Conservation (phyloP, 148 eudicot genomes). For the Euryodendron excelsum region DNA sequence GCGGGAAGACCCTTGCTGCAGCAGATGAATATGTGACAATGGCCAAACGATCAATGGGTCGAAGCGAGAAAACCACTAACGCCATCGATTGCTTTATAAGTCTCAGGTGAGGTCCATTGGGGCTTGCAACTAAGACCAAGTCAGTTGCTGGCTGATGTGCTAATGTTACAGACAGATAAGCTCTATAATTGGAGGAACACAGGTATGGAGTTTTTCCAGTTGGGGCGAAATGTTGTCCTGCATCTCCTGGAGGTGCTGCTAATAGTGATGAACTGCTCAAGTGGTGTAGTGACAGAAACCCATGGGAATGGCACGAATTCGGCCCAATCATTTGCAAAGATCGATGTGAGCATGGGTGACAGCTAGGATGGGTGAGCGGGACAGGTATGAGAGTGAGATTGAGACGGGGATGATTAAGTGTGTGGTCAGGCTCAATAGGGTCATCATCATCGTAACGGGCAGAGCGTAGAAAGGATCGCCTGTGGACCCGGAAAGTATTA, state of each 20-base stretch:
- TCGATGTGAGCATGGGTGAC: constrained; percentile 29
- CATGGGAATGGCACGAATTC: constrained; percentile 25
- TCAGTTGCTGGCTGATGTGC: constrained; percentile 67
- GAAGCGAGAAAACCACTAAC: constrained; percentile 59
- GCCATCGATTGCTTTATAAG: constrained; percentile 86
- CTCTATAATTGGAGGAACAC: constrained; percentile 12
- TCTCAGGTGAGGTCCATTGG: constrained; percentile 82
- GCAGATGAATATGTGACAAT: constrained; percentile 80
- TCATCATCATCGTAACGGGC: constrained; percentile 82
- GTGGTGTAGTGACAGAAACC: constrained; percentile 20
- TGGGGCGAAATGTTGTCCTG: constrained; percentile 20
- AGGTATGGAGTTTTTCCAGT: constrained; percentile 5
- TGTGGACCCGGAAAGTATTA: constrained; percentile 64
- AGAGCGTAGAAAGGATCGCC: constrained; percentile 71
- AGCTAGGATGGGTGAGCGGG: constrained; percentile 33
- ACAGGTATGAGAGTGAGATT: constrained; percentile 43
- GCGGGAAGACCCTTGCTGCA: constrained; percentile 78
- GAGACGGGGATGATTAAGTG: constrained; percentile 52
- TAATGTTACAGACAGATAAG: constrained; percentile 53
- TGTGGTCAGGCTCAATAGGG: constrained; percentile 63
- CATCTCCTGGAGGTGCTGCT: constrained; percentile 21
- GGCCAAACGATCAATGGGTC: constrained; percentile 78
- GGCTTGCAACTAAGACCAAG: constrained; percentile 78
- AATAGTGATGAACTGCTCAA: constrained; percentile 26
- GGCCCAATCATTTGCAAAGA: constrained; percentile 18